Evolutionary conservation across 202 grass and related monocot genomes (phyloP), one percentile per base, ranked within the genome.

Genomic region (Miscanthus sacchariflorus): DNA sequence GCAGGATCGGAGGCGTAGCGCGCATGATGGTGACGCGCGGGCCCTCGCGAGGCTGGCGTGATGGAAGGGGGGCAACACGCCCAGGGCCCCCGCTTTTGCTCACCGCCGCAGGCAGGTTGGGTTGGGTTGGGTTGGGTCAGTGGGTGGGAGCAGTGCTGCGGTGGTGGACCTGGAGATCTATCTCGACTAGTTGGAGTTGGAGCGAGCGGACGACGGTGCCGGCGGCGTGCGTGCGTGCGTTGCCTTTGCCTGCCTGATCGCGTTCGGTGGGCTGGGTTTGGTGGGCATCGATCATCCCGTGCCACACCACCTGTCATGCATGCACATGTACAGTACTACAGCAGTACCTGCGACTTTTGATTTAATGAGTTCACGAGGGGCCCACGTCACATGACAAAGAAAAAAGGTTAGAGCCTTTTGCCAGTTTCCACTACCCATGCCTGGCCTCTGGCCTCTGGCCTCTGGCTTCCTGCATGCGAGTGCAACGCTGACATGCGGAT

Each of bases 51-150:
- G 61, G 23, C 63, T 66, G 59, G 59, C 17, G 2, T 3, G 15
- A 5, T 46, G 2, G 12, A 2, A 61, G 23, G 36, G 38, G 36
- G 72, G 72, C 72, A 74, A 4, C 71, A 39, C 71, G 42, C 42
- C 14, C 21, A 4, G 2, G 7, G 7, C 58, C 58, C 42, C 21
- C 5, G 72, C 73, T 76, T 76, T 76, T 76, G 73, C 14, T 76
- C 73, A 33, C 73, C 73, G 73, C 73, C 45, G 46, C 24, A 50
- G 45, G 73, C 73, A 52, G 74, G 74, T 76, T n/a, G 74, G 74
- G 46, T 77, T n/a, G n/a, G n/a, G n/a, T n/a, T 33, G 30, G 30
- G 48, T 36, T 36, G 36, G 74, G 74, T 76, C 30, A 33, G 30
- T 33, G 30, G 30, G 30, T 33, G 30, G 9, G 23, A 10, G n/a